Evolutionary conservation across 2,329 filamentous ascomycete species (phyloP).

Genomic region (Knufia petricola): DNA sequence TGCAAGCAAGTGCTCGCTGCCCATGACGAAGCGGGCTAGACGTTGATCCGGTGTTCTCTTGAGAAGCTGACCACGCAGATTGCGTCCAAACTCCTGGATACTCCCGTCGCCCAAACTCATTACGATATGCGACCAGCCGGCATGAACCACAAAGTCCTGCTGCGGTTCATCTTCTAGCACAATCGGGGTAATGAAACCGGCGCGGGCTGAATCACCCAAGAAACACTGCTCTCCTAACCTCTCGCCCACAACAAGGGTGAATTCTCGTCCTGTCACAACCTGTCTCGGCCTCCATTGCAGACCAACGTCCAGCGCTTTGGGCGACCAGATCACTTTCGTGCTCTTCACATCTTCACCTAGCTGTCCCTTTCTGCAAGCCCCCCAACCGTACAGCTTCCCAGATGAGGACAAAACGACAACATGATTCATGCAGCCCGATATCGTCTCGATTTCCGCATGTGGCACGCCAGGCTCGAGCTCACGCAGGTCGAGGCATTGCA

Average conservation of each 20-base stretch:
- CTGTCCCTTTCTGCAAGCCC: constrained; percentile 76
- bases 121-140: not conserved
- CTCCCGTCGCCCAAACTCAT: not conserved
- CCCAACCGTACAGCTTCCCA: constrained; percentile 80
- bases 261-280: constrained; percentile 73
- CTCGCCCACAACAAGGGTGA: constrained; percentile 60
- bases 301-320: constrained; percentile 50
- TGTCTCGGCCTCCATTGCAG: constrained; percentile 52
- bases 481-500: constrained; percentile 13
- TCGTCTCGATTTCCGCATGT: constrained; percentile 27
- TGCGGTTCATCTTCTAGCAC: not conserved
- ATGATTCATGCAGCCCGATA: constrained; percentile 65
- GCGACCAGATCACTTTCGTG: constrained; percentile 45
- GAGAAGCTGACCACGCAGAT: constrained; percentile 74
- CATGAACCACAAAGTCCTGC: not conserved
- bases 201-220: not conserved
- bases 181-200: not conserved
- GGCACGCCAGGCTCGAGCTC: constrained; percentile 1
- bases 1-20: constrained; percentile 82
- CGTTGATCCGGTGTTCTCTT: constrained; percentile 41
- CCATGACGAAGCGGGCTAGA: constrained; percentile 59
- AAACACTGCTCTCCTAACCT: not conserved
- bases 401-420: constrained; percentile 62
- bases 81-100: constrained; percentile 67
- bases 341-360: constrained; percentile 48